Evolutionary conservation across 2,329 filamentous ascomycete genomes (phyloP), one percentile per base, ranked within the genome.

Genomic region (Colletotrichum gigasporum): DNA sequence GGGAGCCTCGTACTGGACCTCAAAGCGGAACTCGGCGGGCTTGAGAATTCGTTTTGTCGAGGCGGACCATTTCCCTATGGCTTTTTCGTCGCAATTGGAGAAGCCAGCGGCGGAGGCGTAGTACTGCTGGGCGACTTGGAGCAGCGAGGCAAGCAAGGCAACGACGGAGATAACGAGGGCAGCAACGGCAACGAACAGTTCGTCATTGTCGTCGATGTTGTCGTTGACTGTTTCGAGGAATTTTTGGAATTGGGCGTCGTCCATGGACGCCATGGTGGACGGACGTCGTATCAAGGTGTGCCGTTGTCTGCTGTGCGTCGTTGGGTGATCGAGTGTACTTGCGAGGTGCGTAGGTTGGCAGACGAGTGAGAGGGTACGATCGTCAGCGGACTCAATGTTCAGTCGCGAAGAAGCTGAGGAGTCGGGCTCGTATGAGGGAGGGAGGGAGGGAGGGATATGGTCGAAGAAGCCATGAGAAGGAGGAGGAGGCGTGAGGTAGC

Each of bases 91-190:
- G 68, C 82, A 84, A 55, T 80, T 80, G 5, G 80, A 74, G 67
- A 83, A 85, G 30, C 83, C 83, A n/a, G 78, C 76, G 0, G 83
- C 82, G 9, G 83, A 84, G 0, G 82, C 77, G 20, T 78, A 78
- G 71, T 84, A 85, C 63, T 85, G 83, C 65, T 85, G 83, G 28
- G 82, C 69, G 9, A 84, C 80, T 67, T 85, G 83, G 66, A 83
- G 74, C 10, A 79, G 69, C 1, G 82, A 81, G 1, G 80, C 80
- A 8, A 76, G 50, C 3, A 85, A 70, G 14, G 83, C 83, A 6
- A 85, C 73, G 7, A 84, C 69, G 5, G 83, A 84, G 37, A 85
- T 73, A 32, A 82, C 70, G 28, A 85, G 75, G 41, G 83, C 83
- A 20, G 80, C 79, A 20, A 76, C 66, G 64, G 81, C 80, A 42